Evolutionary conservation across 352 stramenopile genomes (phyloP).

Genomic region (Globisporangium orthogonon): DNA sequence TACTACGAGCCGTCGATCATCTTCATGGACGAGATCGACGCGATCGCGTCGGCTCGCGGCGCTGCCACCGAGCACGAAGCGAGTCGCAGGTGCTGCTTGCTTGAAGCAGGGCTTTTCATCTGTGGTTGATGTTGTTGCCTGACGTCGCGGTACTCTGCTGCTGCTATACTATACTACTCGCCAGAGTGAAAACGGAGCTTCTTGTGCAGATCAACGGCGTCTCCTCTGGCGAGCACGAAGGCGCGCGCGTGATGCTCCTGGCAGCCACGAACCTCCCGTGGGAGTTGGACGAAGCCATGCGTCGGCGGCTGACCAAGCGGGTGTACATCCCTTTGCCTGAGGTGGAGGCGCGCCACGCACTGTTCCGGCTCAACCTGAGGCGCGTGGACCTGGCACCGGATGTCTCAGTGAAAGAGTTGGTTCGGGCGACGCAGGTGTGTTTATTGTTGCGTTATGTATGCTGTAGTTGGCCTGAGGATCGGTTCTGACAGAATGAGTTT

Average conservation of each 20-base stretch:
- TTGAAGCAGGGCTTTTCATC: no score
- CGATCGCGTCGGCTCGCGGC: constrained; percentile 78
- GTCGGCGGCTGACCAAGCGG: constrained; percentile 93
- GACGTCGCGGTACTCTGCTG: no score
- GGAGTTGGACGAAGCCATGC: constrained; percentile 95
- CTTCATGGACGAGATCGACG: constrained; percentile 99
- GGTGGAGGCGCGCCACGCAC: constrained; percentile 14
- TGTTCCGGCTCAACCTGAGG: constrained; percentile 30
- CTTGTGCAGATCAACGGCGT: constrained; percentile 98
- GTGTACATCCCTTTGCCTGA: constrained; percentile 55
- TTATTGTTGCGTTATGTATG: not conserved
- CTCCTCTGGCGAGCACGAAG: constrained; percentile 8
- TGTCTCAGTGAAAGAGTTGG: constrained; percentile 54
- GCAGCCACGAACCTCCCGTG: constrained; percentile 96
- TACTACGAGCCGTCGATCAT: constrained; percentile 97
- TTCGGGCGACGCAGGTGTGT: constrained; percentile 42
- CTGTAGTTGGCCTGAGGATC: no score
- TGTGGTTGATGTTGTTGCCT: constrained; percentile 39
- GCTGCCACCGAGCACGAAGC: constrained; percentile 80
- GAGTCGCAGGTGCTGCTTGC: constrained; percentile 45
- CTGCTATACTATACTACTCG: constrained; percentile 49
- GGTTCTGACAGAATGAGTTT: constrained; percentile 1
- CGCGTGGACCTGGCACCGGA: constrained; percentile 33
- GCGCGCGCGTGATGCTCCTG: constrained; percentile 84
- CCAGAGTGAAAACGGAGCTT: constrained; percentile 95